phyloP scores from a whole-genome alignment of 2,329 filamentous ascomycete genomes.

The Fusarium coicis region DNA sequence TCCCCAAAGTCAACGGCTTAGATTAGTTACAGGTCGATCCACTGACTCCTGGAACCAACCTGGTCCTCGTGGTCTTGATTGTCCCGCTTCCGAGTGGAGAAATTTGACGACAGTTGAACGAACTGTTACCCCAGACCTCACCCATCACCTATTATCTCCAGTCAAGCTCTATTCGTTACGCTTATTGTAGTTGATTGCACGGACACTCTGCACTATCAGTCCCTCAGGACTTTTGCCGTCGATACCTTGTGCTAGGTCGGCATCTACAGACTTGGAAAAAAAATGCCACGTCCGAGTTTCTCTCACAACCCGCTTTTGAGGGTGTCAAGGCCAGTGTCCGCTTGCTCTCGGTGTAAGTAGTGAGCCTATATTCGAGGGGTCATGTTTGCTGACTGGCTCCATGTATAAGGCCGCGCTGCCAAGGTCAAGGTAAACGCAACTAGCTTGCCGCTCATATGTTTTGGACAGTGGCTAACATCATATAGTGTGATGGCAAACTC shows the following conservation, averaged over 20 bases:
- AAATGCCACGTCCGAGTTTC: slow-evolving; percentile 60
- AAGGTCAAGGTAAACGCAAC: slow-evolving; percentile 80
- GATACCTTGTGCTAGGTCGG: background rate
- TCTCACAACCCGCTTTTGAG: slow-evolving; percentile 70
- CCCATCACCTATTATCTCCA: slow-evolving; percentile 22
- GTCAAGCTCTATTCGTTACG: slow-evolving; percentile 6
- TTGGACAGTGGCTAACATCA: slow-evolving; percentile 10
- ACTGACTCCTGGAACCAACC: slow-evolving; percentile 24
- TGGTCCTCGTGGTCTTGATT: slow-evolving; percentile 32
- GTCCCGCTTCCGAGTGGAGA: slow-evolving; percentile 41
- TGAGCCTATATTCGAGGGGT: background rate
- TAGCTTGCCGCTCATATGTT: background rate
- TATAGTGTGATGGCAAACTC: slow-evolving; percentile 91
- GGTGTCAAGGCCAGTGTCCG: slow-evolving; percentile 82
- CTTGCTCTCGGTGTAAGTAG: slow-evolving; percentile 77
- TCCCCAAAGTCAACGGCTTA: background rate
- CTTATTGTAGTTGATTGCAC: background rate
- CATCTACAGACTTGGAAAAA: slow-evolving; percentile 17
- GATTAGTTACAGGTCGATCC: slow-evolving; percentile 3
- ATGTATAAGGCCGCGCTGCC: slow-evolving; percentile 72
- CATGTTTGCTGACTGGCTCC: background rate
- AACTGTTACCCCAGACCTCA: slow-evolving; percentile 29
- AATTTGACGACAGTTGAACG: slow-evolving; percentile 40
- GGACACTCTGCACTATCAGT: background rate
- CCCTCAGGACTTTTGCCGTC: background rate